Conservation (phyloP, 2,329 filamentous ascomycete species). For the Nigrospora osmanthi region DNA sequence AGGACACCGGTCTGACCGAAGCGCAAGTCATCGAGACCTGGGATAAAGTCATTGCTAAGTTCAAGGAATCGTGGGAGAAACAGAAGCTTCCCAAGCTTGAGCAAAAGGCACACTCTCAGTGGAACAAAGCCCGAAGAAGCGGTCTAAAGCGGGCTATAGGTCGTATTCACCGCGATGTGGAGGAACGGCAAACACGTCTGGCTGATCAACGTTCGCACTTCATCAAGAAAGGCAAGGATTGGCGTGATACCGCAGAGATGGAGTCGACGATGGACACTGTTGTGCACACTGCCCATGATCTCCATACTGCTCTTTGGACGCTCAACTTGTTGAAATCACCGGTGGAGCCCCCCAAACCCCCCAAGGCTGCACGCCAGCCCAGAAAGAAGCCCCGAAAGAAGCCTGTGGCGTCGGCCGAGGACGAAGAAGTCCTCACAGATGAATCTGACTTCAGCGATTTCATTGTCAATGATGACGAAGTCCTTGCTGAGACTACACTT, state of each 20-base stretch:
- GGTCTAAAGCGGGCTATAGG: conserved; percentile 33
- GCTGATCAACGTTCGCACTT: not conserved
- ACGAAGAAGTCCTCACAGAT: conserved; percentile 42
- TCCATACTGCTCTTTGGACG: conserved; percentile 44
- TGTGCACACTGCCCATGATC: conserved; percentile 57
- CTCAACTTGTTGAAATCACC: conserved; percentile 35
- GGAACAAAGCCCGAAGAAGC: conserved; percentile 45
- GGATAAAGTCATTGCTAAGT: conserved; percentile 40
- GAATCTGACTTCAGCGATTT: conserved; percentile 39
- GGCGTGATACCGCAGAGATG: conserved; percentile 45
- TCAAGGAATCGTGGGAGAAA: conserved; percentile 49
- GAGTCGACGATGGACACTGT: conserved; percentile 48
- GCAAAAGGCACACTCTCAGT: conserved; percentile 50
- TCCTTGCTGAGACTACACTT: not conserved
- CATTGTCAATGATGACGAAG: conserved; percentile 32
- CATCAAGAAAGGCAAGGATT: conserved; percentile 28
- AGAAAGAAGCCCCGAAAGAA: conserved; percentile 14
- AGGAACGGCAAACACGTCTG: not conserved
- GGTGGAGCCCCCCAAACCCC: conserved; percentile 28
- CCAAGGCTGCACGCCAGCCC: conserved; percentile 11
- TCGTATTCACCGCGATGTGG: not conserved
- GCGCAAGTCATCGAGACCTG: conserved; percentile 46
- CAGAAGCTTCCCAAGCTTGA: conserved; percentile 47
- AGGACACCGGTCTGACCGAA: conserved; percentile 24
- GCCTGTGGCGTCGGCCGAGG: conserved; percentile 12